Evolutionary conservation across 2,329 filamentous ascomycete species (phyloP).

Genomic region (Penicillium sp.): DNA sequence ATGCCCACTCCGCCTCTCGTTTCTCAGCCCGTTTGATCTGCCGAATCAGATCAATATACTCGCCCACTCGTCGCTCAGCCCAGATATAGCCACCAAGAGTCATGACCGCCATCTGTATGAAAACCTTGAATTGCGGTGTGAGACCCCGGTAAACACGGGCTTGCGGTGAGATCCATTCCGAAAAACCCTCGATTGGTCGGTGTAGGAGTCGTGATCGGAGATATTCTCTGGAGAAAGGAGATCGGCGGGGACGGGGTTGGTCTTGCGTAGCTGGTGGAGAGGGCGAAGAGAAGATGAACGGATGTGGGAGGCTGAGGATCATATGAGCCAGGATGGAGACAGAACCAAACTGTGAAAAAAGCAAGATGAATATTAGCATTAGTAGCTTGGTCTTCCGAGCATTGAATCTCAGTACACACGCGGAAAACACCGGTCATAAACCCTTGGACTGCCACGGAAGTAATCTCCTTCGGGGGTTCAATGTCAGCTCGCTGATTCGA

Average conservation of each 20-base stretch:
- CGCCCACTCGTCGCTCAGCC: constrained; percentile 47
- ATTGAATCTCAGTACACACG: constrained; percentile 27
- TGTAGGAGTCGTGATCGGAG: constrained; percentile 36
- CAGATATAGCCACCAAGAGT: constrained; percentile 51
- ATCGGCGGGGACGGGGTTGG: constrained; percentile 21
- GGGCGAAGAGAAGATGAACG: constrained; percentile 40
- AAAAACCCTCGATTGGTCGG: constrained; percentile 50
- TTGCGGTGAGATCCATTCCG: constrained; percentile 45
- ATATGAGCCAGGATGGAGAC: constrained; percentile 49
- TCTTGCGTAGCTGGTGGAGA: constrained; percentile 26
- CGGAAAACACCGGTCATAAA: constrained; percentile 46
- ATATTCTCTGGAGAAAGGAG: constrained; percentile 31
- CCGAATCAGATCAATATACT: constrained; percentile 47
- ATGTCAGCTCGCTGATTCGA: constrained; percentile 39
- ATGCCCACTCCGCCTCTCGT: constrained; percentile 30
- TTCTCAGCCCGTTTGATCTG: constrained; percentile 43
- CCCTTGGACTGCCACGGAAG: constrained; percentile 41
- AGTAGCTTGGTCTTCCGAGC: no score
- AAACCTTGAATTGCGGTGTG: constrained; percentile 52
- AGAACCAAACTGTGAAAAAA: constrained; percentile 40
- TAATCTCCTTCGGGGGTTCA: constrained; percentile 45
- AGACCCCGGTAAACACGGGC: constrained; percentile 48
- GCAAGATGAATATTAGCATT: neutral
- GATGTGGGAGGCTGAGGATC: constrained; percentile 45
- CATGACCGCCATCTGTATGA: constrained; percentile 49